Percentiles rank a stretch among this genome's conserved stretches.
phyloP scores from a whole-genome alignment of 208 protist species.

The Crithidia mellificae region DNA sequence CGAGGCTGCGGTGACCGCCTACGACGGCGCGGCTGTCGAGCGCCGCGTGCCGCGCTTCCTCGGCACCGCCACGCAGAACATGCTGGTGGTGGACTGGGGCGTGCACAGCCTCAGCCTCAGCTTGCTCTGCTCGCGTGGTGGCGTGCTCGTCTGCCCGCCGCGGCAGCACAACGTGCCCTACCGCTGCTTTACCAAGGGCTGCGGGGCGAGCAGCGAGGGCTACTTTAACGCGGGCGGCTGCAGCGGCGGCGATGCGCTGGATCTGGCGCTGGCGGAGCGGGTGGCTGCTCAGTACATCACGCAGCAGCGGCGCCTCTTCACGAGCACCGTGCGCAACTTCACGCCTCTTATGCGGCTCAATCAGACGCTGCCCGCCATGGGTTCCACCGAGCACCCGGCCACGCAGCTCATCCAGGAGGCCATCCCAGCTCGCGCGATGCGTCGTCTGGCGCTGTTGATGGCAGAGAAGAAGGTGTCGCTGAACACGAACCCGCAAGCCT shows the following conservation, averaged over 20 bases:
- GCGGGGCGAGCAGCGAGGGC: slow-evolving; percentile 9
- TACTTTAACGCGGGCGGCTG: slow-evolving; percentile 26
- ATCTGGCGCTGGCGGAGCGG: slow-evolving; percentile 65
- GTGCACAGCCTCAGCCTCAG: slow-evolving; percentile 65
- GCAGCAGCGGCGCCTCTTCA: slow-evolving; percentile 65
- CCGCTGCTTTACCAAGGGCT: slow-evolving; percentile 37
- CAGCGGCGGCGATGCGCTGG: slow-evolving; percentile 70
- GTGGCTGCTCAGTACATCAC: slow-evolving; percentile 75
- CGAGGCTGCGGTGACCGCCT: slow-evolving; percentile 63
- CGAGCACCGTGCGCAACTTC: slow-evolving; percentile 41
- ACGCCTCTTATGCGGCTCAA: slow-evolving; percentile 31
- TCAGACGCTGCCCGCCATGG: slow-evolving; percentile 23
- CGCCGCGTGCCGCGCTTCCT: slow-evolving; percentile 32
- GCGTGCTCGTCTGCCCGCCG: slow-evolving; percentile 43
- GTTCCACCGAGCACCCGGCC: slow-evolving; percentile 26
- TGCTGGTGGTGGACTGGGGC: slow-evolving; percentile 87
- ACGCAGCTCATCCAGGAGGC: slow-evolving; percentile 45
- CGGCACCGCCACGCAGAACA: slow-evolving; percentile 29
- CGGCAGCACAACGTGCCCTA: slow-evolving; percentile 32
- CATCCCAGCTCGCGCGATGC: slow-evolving; percentile 75
- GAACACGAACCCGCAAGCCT: slow-evolving; percentile 59
- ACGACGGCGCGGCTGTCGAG: slow-evolving; percentile 43
- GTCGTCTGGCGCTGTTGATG: slow-evolving; percentile 58
- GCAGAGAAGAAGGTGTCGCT: slow-evolving; percentile 84
- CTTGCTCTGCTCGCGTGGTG: slow-evolving; percentile 51